Base-by-base conservation (phyloP, 208 protist species). In the Lotmaria passim region DNA sequence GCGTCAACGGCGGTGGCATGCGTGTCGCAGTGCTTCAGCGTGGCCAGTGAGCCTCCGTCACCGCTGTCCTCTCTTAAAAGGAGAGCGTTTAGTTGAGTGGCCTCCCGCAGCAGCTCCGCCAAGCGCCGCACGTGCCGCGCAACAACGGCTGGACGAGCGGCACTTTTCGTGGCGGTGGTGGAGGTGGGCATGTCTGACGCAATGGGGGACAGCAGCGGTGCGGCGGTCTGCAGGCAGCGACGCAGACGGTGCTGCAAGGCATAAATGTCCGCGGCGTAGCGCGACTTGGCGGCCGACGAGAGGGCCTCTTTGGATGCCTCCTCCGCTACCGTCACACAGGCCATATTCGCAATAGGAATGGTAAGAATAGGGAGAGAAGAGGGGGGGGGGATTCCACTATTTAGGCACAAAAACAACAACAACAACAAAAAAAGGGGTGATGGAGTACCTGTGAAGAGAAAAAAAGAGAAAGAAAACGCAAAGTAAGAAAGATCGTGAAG, bases 191-290 rank as follows among this genome's bases (percentile, higher is more conserved):
- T 43, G 33, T 14, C 12, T 5, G 28, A 26, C 26, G 52, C 2
- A 3, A 5, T 2, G 2, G 17, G 5, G 1, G 52, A 26, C 14
- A 58, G 19, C 2, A 44, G 36, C 7, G 38, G 55, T 6, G 21
- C 5, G 17, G 33, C 21, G n/a, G 33, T n/a, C 36, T 31, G 30
- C n/a, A 70, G 3, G 33, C 55, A 64, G 36, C 28, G 52, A 23
- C 26, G 7, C 17, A 76, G 55, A 12, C 62, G 62, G 57, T 70
- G 33, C 11, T 70, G 51, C 44, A 70, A 11, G 33, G 50, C 61
- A 38, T 44, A 69, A 39, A 69, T 64, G 28, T 69, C 71, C 10
- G 60, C 71, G 8, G 55, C 61, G 44, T 58, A 61, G 30, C 8
- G 57, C 24, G 50, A 61, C 15, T 51, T 53, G 24, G 23, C 68